Percentiles rank a stretch among this genome's conserved stretches.
These are phyloP conservation scores for Coemansia sp. DNA, from an alignment of 192 early-diverging fungal species.

Conservation along the genomic window DNA sequence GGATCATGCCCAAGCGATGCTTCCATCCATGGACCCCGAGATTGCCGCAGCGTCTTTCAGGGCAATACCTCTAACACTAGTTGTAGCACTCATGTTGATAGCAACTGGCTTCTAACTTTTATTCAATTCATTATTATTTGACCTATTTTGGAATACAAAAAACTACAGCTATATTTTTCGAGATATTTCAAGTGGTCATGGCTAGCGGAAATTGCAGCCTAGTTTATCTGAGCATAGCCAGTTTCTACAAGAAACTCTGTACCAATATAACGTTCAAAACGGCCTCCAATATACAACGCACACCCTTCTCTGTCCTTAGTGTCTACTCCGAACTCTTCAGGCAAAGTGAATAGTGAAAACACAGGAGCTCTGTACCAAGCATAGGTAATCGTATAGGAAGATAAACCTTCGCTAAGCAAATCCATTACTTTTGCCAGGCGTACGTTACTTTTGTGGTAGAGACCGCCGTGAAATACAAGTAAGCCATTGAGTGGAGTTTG, in stretches of 20 bases:
- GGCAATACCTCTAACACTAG: neutral
- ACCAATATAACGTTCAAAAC: neutral
- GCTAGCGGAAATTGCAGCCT: no score
- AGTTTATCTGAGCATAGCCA: neutral
- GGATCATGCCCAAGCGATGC: conserved; percentile 28
- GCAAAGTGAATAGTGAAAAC: neutral
- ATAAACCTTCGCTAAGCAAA: neutral
- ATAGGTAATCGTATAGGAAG: neutral
- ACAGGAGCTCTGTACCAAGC: neutral
- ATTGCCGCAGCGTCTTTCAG: conserved; percentile 23
- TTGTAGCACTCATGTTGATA: neutral
- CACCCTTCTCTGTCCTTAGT: neutral
- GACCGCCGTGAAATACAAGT: neutral
- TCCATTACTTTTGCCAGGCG: neutral
- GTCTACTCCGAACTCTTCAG: neutral
- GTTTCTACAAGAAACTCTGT: neutral
- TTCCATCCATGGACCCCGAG: conserved; percentile 53
- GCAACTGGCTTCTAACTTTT: neutral
- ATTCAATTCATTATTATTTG: neutral
- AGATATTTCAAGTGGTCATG: no score
- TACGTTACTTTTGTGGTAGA: neutral
- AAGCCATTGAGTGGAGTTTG: neutral
- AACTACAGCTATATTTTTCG: no score
- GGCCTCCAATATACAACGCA: neutral
- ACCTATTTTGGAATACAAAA: no score